These are phyloP conservation scores for Fusarium xylarioides DNA, from an alignment of 2,329 filamentous ascomycete species.

Conservation along the genomic window DNA sequence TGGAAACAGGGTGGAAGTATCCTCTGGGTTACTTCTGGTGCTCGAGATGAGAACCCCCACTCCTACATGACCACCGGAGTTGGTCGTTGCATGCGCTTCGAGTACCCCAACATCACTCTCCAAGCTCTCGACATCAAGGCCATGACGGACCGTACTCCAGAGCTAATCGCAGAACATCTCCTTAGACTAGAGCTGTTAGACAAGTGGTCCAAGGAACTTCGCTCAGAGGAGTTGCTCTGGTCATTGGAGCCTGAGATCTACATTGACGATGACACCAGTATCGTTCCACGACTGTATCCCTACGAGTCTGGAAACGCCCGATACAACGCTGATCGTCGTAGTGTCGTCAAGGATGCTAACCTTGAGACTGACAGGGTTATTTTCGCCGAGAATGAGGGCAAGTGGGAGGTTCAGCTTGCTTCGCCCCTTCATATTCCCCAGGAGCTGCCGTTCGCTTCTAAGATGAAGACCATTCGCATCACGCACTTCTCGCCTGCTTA, in stretches of 20 bases:
- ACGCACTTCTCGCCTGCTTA: not conserved
- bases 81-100: not conserved
- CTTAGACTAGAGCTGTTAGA: not conserved
- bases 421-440: not conserved
- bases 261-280: not conserved
- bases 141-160: not conserved
- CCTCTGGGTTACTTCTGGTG: not conserved
- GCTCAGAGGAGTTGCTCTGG: not conserved
- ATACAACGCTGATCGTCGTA: not conserved
- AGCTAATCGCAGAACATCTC: not conserved
- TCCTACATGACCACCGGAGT: not conserved
- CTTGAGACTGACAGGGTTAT: not conserved
- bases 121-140: not conserved
- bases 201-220: not conserved
- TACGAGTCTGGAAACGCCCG: not conserved
- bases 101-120: not conserved
- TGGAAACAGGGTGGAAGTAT: not conserved
- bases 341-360: rapidly evolving
- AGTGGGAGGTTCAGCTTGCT: not conserved
- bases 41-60: not conserved
- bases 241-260: slow-evolving; percentile 4
- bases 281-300: not conserved
- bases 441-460: rapidly evolving
- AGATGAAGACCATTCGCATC: not conserved
- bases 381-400: rapidly evolving